These are phyloP conservation scores for Candida smagusa DNA, from an alignment of 1,139 yeast genomes.

Conservation along the genomic window DNA sequence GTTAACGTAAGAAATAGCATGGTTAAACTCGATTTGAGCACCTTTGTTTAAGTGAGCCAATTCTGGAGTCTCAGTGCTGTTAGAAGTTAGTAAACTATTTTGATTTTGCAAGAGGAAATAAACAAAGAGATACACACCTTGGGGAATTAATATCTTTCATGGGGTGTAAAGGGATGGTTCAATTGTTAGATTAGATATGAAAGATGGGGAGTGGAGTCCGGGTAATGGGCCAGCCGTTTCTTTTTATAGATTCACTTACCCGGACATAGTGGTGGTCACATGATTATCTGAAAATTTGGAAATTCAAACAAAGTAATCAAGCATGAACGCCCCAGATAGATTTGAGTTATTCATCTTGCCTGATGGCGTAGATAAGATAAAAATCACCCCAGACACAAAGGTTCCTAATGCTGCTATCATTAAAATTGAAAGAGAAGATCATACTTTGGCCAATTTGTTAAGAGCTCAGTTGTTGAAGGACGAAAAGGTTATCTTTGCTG, in stretches of 20 bases:
- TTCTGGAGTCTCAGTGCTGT: constrained; percentile 88
- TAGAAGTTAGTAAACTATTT: not conserved
- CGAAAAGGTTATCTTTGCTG: constrained; percentile 86
- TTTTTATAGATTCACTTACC: too few species aligned
- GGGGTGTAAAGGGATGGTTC: too few species aligned
- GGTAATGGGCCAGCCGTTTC: too few species aligned
- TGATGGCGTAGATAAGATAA: constrained; percentile 91
- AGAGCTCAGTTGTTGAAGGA: constrained; percentile 85
- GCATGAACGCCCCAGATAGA: constrained; percentile 98
- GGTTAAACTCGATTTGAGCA: constrained; percentile 94
- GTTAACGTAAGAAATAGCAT: constrained; percentile 93
- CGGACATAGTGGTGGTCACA: too few species aligned
- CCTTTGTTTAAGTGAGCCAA: constrained; percentile 47
- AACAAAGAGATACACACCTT: constrained; percentile 53
- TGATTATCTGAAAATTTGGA: constrained; percentile 1
- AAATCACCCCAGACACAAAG: constrained; percentile 88
- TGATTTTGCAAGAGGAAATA: too few species aligned
- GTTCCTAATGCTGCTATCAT: constrained; percentile 93
- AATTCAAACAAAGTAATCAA: not conserved
- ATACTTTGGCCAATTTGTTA: constrained; percentile 86
- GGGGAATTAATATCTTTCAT: constrained; percentile 98
- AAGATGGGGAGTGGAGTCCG: too few species aligned
- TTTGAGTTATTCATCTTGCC: constrained; percentile 93
- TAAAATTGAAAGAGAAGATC: constrained; percentile 95
- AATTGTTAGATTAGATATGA: too few species aligned